Evolutionary conservation across 768 basidiomycete species (phyloP).

Genomic region (Thelephora ganbajun): DNA sequence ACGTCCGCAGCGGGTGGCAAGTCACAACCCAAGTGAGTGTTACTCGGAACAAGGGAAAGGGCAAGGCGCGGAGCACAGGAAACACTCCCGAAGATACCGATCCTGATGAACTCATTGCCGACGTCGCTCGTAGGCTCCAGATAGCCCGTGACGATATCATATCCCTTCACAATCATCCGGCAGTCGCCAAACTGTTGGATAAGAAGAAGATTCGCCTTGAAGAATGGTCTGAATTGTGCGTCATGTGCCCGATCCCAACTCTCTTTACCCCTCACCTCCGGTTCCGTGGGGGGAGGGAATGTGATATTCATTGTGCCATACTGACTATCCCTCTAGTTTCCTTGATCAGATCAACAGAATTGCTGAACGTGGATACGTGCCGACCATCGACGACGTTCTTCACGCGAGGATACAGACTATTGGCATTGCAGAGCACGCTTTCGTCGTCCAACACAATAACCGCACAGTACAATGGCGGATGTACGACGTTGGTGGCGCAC

Average conservation of each 20-base stretch:
- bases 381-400: slow-evolving; percentile 78
- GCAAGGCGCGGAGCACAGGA: slow-evolving; percentile 17
- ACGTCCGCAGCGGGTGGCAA: slow-evolving; percentile 75
- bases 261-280: not conserved
- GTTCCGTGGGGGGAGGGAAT: not conserved
- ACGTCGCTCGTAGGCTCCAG: slow-evolving; percentile 46
- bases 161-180: slow-evolving; percentile 59
- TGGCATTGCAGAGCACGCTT: slow-evolving; percentile 75
- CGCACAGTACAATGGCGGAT: slow-evolving; percentile 68
- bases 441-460: slow-evolving; percentile 70
- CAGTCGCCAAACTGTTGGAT: slow-evolving; percentile 53
- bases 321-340: slow-evolving; percentile 36
- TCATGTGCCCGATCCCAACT: slow-evolving; percentile 7
- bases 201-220: slow-evolving; percentile 65
- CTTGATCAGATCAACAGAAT: slow-evolving; percentile 61
- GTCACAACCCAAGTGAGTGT: slow-evolving; percentile 22
- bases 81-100: slow-evolving; percentile 20
- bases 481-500: slow-evolving; percentile 75
- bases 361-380: slow-evolving; percentile 53
- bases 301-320: not conserved
- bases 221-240: slow-evolving; percentile 84
- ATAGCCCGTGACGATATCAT: slow-evolving; percentile 50
- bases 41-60: slow-evolving; percentile 13
- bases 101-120: slow-evolving; percentile 42
- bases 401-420: slow-evolving; percentile 87